Evolutionary conservation across 129 eudicot genomes (phyloP).

Genomic region (Lactuca sativa): DNA sequence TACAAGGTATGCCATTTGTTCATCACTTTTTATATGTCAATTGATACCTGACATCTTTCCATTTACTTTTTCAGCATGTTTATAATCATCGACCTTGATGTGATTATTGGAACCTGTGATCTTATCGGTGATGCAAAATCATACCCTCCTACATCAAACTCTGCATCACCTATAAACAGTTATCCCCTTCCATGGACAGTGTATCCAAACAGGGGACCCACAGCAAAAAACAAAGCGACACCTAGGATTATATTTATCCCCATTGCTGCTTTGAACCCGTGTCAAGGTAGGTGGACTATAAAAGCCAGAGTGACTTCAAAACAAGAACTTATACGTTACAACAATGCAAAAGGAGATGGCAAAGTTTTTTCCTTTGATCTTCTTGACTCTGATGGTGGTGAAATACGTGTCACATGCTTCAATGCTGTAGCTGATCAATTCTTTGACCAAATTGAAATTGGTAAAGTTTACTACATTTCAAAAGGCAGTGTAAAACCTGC

Average conservation of each 20-base stretch:
- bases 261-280: constrained; percentile 79
- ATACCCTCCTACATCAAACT: constrained; percentile 34
- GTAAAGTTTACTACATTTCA: constrained; percentile 70
- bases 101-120: constrained; percentile 49
- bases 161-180: constrained; percentile 40
- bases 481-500: constrained; percentile 78
- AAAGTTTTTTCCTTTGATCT: constrained; percentile 90
- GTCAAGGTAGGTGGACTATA: constrained; percentile 90
- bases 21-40: too few relatives aligned
- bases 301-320: constrained; percentile 91
- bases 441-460: constrained; percentile 56
- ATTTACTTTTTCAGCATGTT: constrained; percentile 51
- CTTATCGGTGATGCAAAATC: constrained; percentile 59
- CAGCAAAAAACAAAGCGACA: constrained; percentile 59
- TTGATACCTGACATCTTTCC: constrained; percentile 1
- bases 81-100: constrained; percentile 46
- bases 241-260: constrained; percentile 53
- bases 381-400: constrained; percentile 80
- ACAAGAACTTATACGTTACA: constrained; percentile 66
- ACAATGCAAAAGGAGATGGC: constrained; percentile 79
- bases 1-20: too few relatives aligned
- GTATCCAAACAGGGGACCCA: constrained; percentile 77
- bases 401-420: constrained; percentile 87
- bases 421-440: constrained; percentile 88
- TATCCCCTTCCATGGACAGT: constrained; percentile 51